Percentiles rank a stretch among this genome's conserved stretches.
Conservation (phyloP, 2,329 filamentous ascomycete genomes). For the Verticillium isaacii region DNA sequence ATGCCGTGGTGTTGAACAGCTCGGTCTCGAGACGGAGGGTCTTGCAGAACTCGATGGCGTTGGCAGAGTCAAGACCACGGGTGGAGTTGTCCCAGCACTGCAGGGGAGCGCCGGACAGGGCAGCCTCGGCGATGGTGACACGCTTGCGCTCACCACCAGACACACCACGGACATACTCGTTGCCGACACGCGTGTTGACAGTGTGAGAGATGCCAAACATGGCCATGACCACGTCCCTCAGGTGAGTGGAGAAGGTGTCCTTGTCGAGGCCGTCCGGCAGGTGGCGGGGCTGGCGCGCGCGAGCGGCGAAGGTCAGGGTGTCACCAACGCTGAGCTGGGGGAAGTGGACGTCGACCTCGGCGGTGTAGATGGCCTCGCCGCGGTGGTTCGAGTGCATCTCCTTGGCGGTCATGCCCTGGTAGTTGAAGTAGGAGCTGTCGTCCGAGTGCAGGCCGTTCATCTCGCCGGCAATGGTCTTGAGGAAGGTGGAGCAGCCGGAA, state of each 20-base stretch:
- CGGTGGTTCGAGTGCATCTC: slow-evolving; percentile 76
- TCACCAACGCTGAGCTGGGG: slow-evolving; percentile 73
- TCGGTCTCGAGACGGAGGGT: slow-evolving; percentile 65
- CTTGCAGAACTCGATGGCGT: slow-evolving; percentile 70
- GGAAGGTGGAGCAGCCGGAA: slow-evolving; percentile 75
- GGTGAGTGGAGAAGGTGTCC: slow-evolving; percentile 53
- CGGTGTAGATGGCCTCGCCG: slow-evolving; percentile 83
- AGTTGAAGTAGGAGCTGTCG: slow-evolving; percentile 70
- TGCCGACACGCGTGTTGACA: slow-evolving; percentile 66
- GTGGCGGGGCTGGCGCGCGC: slow-evolving; percentile 59
- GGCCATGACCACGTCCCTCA: slow-evolving; percentile 70
- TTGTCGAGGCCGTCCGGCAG: slow-evolving; percentile 54
- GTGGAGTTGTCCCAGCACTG: slow-evolving; percentile 71
- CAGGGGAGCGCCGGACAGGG: slow-evolving; percentile 54
- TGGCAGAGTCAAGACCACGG: slow-evolving; percentile 68
- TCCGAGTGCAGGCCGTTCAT: slow-evolving; percentile 75
- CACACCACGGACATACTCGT: slow-evolving; percentile 71
- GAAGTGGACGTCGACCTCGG: slow-evolving; percentile 80
- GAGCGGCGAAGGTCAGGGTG: slow-evolving; percentile 72
- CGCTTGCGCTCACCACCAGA: slow-evolving; percentile 70
- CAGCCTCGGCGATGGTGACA: slow-evolving; percentile 58
- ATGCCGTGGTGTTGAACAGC: slow-evolving; percentile 59
- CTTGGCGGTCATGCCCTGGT: slow-evolving; percentile 67
- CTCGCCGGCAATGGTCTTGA: slow-evolving; percentile 81
- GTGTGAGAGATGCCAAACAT: slow-evolving; percentile 73